A percentile compares a stretch with the other conserved stretches of the same genome.
Evolutionary conservation across 2,329 filamentous ascomycete genomes (phyloP).

Genomic region (Leptodontidium sp.): DNA sequence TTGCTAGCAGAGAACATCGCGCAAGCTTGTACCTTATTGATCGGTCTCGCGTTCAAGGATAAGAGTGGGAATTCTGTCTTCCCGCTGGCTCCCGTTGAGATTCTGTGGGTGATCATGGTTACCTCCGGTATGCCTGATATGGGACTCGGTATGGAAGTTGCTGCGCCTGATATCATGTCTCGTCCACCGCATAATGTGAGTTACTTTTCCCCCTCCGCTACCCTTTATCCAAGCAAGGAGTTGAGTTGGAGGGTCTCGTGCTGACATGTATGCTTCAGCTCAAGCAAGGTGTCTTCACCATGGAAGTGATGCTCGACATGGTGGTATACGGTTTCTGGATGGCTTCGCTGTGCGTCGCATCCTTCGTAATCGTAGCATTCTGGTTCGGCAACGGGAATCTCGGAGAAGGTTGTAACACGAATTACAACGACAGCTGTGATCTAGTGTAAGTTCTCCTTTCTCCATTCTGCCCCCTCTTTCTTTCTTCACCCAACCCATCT

Average conservation of each 20-base stretch:
- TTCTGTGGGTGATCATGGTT: conserved; percentile 94
- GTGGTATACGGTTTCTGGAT: conserved; percentile 81
- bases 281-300: conserved; percentile 76
- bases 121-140: conserved; percentile 89
- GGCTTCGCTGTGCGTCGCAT: conserved; percentile 70
- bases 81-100: conserved; percentile 84
- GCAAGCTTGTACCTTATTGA: conserved; percentile 83
- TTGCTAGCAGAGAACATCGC: conserved; percentile 78
- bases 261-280: conserved; percentile 48
- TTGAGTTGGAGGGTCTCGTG: too few species aligned
- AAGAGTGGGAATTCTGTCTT: conserved; percentile 77
- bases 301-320: conserved; percentile 81
- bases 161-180: conserved; percentile 77
- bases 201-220: too few species aligned
- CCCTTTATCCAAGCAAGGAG: too few species aligned
- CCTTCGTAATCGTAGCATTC: conserved; percentile 72
- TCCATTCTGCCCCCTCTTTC: too few species aligned
- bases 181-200: conserved; percentile 71
- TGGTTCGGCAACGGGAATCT: conserved; percentile 64
- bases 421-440: conserved; percentile 62
- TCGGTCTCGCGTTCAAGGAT: conserved; percentile 85
- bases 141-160: conserved; percentile 82
- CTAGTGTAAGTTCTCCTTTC: conserved; percentile 51
- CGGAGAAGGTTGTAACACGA: conserved; percentile 66
- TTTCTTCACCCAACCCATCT: too few species aligned